Evolutionary conservation across 2,329 filamentous ascomycete species (phyloP).

Genomic region (Cyphellophora europaea): DNA sequence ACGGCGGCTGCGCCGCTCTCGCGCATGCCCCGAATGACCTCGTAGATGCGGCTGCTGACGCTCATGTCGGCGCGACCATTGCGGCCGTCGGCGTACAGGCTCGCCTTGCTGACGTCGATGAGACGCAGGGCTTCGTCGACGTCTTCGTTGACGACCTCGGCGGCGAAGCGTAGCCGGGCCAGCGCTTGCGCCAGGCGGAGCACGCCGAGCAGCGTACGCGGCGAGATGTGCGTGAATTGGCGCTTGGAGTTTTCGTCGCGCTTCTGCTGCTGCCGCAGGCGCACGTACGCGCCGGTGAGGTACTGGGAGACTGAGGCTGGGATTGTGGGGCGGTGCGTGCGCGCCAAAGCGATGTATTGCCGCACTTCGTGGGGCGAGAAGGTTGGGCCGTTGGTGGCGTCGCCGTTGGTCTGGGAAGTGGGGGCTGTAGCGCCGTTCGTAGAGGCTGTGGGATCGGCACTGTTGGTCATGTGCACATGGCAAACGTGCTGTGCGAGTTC

Average conservation of each 20-base stretch:
- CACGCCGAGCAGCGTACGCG: constrained; percentile 85
- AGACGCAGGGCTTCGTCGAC: constrained; percentile 90
- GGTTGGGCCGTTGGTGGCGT: constrained; percentile 40
- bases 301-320: constrained; percentile 85
- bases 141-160: constrained; percentile 78
- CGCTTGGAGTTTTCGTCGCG: constrained; percentile 73
- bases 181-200: constrained; percentile 89
- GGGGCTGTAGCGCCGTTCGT: constrained; percentile 48
- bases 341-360: constrained; percentile 88
- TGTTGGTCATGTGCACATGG: constrained; percentile 91
- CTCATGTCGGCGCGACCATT: constrained; percentile 54
- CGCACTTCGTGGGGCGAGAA: constrained; percentile 91
- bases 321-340: constrained; percentile 78
- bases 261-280: constrained; percentile 84
- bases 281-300: constrained; percentile 93
- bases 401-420: constrained; percentile 54
- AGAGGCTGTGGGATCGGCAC: neutral
- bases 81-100: constrained; percentile 61
- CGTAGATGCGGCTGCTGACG: constrained; percentile 84
- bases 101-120: constrained; percentile 88
- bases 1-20: constrained; percentile 75
- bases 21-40: constrained; percentile 79
- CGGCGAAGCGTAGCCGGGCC: constrained; percentile 80
- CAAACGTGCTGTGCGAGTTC: constrained; percentile 93
- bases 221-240: constrained; percentile 88